phyloP scores from a whole-genome alignment of 352 stramenopile species.

The Hyaloperonospora arabidopsidis region DNA sequence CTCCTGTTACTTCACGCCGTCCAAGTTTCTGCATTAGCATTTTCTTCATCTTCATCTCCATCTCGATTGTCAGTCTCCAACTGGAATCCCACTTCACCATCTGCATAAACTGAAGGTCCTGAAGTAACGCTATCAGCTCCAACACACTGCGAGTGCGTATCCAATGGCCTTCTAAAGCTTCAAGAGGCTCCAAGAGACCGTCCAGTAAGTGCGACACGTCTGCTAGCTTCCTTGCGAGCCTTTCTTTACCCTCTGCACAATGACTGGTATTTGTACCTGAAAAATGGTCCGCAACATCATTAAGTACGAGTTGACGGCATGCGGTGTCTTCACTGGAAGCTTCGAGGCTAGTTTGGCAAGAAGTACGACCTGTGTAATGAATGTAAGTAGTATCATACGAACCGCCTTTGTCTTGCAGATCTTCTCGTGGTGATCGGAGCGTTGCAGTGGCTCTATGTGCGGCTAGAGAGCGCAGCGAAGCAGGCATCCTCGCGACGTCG shows the following conservation, averaged over 20 bases:
- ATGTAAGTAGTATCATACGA: too few relatives aligned
- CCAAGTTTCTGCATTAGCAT: constrained; percentile 25
- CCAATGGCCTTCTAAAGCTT: constrained; percentile 3
- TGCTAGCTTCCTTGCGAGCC: constrained; percentile 40
- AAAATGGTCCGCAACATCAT: constrained; percentile 35
- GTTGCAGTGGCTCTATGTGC: too few relatives aligned
- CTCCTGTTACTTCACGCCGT: not conserved
- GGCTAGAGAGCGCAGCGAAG: too few relatives aligned
- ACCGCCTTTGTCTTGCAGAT: too few relatives aligned
- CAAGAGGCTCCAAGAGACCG: constrained; percentile 26
- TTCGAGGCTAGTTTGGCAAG: too few relatives aligned
- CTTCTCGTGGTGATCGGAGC: too few relatives aligned
- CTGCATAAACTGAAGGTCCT: constrained; percentile 27
- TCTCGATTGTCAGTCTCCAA: constrained; percentile 8
- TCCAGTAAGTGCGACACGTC: constrained; percentile 57
- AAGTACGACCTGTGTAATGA: too few relatives aligned
- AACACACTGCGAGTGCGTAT: constrained; percentile 29
- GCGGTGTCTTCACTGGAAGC: constrained; percentile 5
- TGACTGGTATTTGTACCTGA: constrained; percentile 2
- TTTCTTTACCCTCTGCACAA: constrained; percentile 58
- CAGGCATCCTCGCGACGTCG: too few relatives aligned
- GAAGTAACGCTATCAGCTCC: constrained; percentile 33
- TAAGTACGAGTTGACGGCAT: constrained; percentile 42
- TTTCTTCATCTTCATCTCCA: constrained; percentile 25
- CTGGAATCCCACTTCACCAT: constrained; percentile 30